A percentile compares a stretch with the other conserved stretches of the same genome.
Conservation (phyloP, 768 basidiomycete genomes). For the Leucocoprinus leucothites region DNA sequence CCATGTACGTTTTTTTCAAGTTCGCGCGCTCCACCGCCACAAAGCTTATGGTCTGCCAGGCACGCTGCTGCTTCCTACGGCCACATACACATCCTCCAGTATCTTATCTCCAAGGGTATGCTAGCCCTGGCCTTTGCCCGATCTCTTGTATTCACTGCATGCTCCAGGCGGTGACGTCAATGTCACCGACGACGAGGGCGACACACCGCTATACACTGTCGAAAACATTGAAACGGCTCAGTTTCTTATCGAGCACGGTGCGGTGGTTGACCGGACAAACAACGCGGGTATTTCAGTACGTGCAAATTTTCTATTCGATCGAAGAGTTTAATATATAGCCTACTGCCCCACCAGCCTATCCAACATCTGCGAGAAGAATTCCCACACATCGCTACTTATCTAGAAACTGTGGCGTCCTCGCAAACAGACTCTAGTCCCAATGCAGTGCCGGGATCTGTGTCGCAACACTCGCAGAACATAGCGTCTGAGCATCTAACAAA, state of each 20-base stretch:
- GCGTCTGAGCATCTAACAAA: slow-evolving; percentile 71
- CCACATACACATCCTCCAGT: slow-evolving; percentile 70
- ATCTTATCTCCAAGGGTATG: slow-evolving; percentile 70
- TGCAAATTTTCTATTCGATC: slow-evolving; percentile 13
- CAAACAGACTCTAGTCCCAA: slow-evolving; percentile 6
- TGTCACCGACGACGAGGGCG: slow-evolving; percentile 80
- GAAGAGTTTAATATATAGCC: neutral
- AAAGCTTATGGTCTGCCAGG: slow-evolving; percentile 37
- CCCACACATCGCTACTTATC: slow-evolving; percentile 59
- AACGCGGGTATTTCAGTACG: slow-evolving; percentile 73
- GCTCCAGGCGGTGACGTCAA: slow-evolving; percentile 81
- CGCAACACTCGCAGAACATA: slow-evolving; percentile 65
- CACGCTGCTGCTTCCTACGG: slow-evolving; percentile 95
- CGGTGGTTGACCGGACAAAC: slow-evolving; percentile 59
- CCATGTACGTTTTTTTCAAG: slow-evolving; percentile 54
- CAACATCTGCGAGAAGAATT: slow-evolving; percentile 71
- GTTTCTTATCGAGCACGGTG: slow-evolving; percentile 79
- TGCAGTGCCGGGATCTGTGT: slow-evolving; percentile 32
- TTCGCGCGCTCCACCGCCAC: slow-evolving; percentile 8
- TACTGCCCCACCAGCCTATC: slow-evolving; percentile 48
- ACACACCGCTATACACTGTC: slow-evolving; percentile 90
- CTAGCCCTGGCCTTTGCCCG: slow-evolving; percentile 1
- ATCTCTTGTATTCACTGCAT: slow-evolving; percentile 6
- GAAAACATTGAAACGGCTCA: slow-evolving; percentile 77
- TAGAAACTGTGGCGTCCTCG: slow-evolving; percentile 37